These are phyloP conservation scores for Caryopteris hybrid DNA, from an alignment of 305 asterid genomes.

Conservation along the genomic window DNA sequence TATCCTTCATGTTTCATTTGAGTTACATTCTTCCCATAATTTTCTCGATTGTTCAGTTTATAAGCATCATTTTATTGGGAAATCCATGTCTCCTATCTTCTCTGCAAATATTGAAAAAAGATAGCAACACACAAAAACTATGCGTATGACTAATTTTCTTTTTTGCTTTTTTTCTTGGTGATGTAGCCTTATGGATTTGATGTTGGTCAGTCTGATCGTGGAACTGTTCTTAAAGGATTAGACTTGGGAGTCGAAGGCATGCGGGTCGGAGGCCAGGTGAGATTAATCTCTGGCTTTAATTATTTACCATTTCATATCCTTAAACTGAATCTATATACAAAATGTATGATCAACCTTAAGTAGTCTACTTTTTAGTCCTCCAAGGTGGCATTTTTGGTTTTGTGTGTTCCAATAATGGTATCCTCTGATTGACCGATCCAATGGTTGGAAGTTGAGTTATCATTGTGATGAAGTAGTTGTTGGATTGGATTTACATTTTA, in stretches of 20 bases:
- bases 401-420: too few relatives aligned
- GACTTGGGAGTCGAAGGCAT: slow-evolving; percentile 96
- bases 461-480: not conserved
- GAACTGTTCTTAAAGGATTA: slow-evolving; percentile 83
- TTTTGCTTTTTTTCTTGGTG: slow-evolving; percentile 9
- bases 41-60: not conserved
- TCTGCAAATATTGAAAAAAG: too few relatives aligned
- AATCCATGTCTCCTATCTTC: not conserved
- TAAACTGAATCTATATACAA: too few relatives aligned
- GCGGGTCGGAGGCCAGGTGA: slow-evolving; percentile 98
- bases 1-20: not conserved
- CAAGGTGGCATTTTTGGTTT: too few relatives aligned
- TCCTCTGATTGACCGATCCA: too few relatives aligned
- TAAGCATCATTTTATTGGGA: not conserved
- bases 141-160: not conserved
- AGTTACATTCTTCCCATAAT: not conserved
- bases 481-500: not conserved
- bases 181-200: slow-evolving; percentile 94
- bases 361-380: too few relatives aligned
- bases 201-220: slow-evolving; percentile 85
- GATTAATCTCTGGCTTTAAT: not conserved
- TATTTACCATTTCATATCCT: too few relatives aligned
- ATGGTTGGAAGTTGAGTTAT: not conserved
- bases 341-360: too few relatives aligned
- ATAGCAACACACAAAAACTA: not conserved